phyloP scores from a whole-genome alignment of 352 stramenopile species.

The Pythium dissimile region DNA sequence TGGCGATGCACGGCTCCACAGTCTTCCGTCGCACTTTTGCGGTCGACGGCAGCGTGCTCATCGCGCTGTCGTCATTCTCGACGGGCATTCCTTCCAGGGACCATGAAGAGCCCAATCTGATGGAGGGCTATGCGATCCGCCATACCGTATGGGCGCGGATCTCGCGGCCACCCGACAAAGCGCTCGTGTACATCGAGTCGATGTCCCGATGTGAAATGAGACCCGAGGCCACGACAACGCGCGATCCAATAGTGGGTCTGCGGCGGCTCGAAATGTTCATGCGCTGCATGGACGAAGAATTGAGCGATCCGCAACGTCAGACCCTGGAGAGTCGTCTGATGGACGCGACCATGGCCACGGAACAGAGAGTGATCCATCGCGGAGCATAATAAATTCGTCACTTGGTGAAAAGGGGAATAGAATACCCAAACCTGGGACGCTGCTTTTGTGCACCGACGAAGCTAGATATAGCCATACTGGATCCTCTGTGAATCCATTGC shows the following conservation, averaged over 20 bases:
- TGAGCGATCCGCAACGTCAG: background rate
- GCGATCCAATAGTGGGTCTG: too few relatives aligned
- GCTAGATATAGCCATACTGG: too few relatives aligned
- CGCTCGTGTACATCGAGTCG: conserved; percentile 3
- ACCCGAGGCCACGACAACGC: background rate
- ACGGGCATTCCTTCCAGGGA: background rate
- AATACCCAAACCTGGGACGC: too few relatives aligned
- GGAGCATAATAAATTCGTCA: too few relatives aligned
- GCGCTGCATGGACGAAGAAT: background rate
- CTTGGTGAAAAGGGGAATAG: too few relatives aligned
- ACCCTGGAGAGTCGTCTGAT: background rate
- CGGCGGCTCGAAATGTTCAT: background rate
- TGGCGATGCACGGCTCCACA: background rate
- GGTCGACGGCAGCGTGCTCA: background rate
- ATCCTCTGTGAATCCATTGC: too few relatives aligned
- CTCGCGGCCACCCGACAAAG: background rate
- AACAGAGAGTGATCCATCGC: too few relatives aligned
- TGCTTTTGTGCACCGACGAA: too few relatives aligned
- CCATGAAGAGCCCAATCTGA: too few relatives aligned
- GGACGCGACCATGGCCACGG: too few relatives aligned
- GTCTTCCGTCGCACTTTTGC: background rate
- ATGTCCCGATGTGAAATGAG: background rate
- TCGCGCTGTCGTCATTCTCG: background rate
- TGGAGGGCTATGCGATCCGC: background rate
- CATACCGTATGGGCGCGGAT: background rate